Evolutionary conservation across 1,284 basidiomycete species (phyloP), one percentile per base, ranked within the genome.

Genomic region (Malassezia globosa): DNA sequence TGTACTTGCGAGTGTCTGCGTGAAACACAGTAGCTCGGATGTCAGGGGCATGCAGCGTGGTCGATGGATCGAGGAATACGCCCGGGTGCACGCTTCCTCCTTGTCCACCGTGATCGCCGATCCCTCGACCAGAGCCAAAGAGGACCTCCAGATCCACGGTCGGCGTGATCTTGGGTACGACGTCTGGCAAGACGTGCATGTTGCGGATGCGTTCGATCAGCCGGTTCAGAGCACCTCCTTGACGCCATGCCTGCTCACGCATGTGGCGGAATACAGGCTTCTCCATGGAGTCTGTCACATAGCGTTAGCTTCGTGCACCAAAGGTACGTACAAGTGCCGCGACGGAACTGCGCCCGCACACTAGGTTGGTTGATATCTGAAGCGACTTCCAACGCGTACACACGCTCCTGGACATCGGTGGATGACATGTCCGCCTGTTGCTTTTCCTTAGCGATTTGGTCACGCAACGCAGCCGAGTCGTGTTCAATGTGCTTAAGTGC

Each of bases 161-260:
- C 0, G 88, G 87, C 42, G 79, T 79, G 16, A 92, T 72, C 26
- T 75, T 75, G 0, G 85, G 80, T 6, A 95, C 70, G 1, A 90
- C 74, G 69, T 96, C 92, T 0, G 92, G 90, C 3, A 94, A 77
- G 44, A 96, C 81, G 43, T 82, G 76, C 85, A 95, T 87, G 73
- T 88, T 83, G 63, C 84, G 77, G 38, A 92, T 72, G 61, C 89
- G 82, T 72, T 95, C 85, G 85, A 94, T 94, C 82, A 94, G 74
- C 36, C 87, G 75, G 66, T 92, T 87, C 39, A 94, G 75, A 34
- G 78, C 77, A 5, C 90, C 89, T 29, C 85, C 80, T 48, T 81
- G 81, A 42, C 84, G 77, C 92, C 92, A 96, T 51, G 78, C 76
- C 59, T 85, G 80, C 73, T 95, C 86, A 3, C 84, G 75, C 19